Evolutionary conservation across 1,139 yeast genomes (phyloP), one percentile per base, ranked within the genome.

Genomic region (Taiozyma sp.): DNA sequence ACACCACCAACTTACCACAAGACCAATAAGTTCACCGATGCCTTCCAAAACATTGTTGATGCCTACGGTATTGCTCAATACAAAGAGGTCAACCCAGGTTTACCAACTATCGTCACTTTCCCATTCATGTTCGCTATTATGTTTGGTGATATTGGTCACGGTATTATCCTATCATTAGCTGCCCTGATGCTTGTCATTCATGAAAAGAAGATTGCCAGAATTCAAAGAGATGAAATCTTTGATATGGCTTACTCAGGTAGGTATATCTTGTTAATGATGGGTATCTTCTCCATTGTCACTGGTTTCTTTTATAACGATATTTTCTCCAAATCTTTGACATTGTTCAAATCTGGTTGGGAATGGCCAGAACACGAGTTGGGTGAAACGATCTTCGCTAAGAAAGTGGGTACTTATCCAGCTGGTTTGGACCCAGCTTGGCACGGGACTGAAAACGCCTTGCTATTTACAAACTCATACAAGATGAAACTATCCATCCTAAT

Each of bases 61-160:
- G 96, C 97, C 8, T 93, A 93, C 65, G 99, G 98, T 60, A 79
- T 92, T 49, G 96, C 97, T 14, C 83, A 96, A 12, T 92, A 93
- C 70, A 91, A 89, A 65, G 99, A 93, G 69, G 95, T 93, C 39
- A 93, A 93, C 64, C 97, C 99, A 2, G 98, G 97, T 51, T 76
- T 93, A 58, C 96, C 99, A 5, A 89, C 99, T 0, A 80, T 92
- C 46, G 87, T 93, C 38, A 93, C 99, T 0, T 93, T 93, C 73
- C 99, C 99, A 14, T 93, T 95, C 70, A 90, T 93, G 97, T 93
- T 93, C 74, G 97, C 99, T 39, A 88, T 95, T 61, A 93, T 93
- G 99, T 93, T 93, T 76, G 99, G 99, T 70, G 99, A 93, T 72
- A 71, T 92, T 55, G 99, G 99, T 4, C 99, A 93, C 68, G 99